Conservation (phyloP, 805 yeast genomes). For the Kuraishia cidri region DNA sequence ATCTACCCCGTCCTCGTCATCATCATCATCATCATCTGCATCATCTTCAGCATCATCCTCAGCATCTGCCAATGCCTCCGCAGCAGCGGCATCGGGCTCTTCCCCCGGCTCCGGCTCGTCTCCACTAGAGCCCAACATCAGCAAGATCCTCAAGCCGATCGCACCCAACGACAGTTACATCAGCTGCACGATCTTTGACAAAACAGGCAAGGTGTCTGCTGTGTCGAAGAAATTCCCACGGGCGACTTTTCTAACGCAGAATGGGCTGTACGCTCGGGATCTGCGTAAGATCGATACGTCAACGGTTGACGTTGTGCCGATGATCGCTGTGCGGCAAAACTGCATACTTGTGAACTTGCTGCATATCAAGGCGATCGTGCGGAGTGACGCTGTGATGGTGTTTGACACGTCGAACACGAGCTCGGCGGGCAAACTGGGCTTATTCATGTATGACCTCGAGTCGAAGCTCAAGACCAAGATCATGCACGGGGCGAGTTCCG, state of each 20-base stretch:
- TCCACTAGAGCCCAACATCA: conserved; percentile 5
- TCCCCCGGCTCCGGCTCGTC: too few relatives aligned
- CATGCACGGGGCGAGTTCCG: conserved; percentile 19
- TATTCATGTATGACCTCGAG: conserved; percentile 80
- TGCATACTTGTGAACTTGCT: conserved; percentile 77
- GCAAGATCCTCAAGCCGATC: conserved; percentile 26
- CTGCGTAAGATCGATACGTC: conserved; percentile 74
- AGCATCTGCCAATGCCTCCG: too few relatives aligned
- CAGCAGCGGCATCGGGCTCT: too few relatives aligned
- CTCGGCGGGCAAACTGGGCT: conserved; percentile 64
- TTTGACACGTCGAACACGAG: conserved; percentile 65
- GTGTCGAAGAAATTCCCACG: conserved; percentile 70
- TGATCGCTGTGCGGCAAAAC: conserved; percentile 69
- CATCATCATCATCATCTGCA: too few relatives aligned
- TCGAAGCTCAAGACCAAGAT: conserved; percentile 44
- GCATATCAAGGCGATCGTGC: conserved; percentile 86
- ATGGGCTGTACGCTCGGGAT: conserved; percentile 79
- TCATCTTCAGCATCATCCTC: too few relatives aligned
- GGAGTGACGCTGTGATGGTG: conserved; percentile 67
- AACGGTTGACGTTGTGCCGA: conserved; percentile 77
- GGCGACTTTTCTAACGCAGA: conserved; percentile 58
- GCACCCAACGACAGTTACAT: conserved; percentile 44
- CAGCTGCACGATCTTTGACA: conserved; percentile 77
- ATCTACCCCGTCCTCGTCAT: too few relatives aligned
- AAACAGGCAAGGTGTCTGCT: conserved; percentile 56